A percentile compares a stretch with the other conserved stretches of the same genome.
Conservation (phyloP, 2,329 filamentous ascomycete species). For the Venturiaceae sp. region DNA sequence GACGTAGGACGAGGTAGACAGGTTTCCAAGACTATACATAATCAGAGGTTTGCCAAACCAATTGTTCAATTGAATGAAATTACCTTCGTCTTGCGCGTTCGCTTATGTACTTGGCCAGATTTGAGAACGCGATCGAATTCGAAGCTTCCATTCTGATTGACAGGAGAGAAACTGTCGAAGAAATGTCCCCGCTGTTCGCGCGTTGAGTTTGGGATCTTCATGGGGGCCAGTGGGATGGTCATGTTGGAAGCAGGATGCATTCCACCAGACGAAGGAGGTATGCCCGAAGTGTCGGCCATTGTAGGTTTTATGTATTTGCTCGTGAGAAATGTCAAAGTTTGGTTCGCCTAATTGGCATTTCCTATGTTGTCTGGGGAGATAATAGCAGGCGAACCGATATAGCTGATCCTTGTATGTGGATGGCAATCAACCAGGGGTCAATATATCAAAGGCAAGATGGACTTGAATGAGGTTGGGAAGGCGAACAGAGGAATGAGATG, state of each 20-base stretch:
- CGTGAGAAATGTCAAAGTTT: background rate
- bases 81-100: constrained; percentile 91
- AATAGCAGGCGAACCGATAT: background rate
- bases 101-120: constrained; percentile 74
- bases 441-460: background rate
- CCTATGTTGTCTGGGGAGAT: background rate
- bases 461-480: too few relatives aligned
- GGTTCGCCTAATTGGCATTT: background rate
- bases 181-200: background rate
- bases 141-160: constrained; percentile 92
- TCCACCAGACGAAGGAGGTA: background rate
- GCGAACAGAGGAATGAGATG: too few relatives aligned
- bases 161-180: constrained; percentile 62
- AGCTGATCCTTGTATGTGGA: background rate
- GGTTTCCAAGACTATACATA: constrained; percentile 71
- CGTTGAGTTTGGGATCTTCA: background rate
- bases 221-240: background rate
- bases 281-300: background rate
- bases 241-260: background rate
- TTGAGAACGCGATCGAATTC: constrained; percentile 93
- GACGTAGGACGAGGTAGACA: constrained; percentile 79
- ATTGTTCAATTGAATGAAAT: too few relatives aligned
- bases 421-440: background rate
- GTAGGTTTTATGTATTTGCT: background rate
- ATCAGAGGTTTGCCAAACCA: too few relatives aligned